phyloP scores from a whole-genome alignment of 2,329 filamentous ascomycete genomes.

The Alternaria arbusti region DNA sequence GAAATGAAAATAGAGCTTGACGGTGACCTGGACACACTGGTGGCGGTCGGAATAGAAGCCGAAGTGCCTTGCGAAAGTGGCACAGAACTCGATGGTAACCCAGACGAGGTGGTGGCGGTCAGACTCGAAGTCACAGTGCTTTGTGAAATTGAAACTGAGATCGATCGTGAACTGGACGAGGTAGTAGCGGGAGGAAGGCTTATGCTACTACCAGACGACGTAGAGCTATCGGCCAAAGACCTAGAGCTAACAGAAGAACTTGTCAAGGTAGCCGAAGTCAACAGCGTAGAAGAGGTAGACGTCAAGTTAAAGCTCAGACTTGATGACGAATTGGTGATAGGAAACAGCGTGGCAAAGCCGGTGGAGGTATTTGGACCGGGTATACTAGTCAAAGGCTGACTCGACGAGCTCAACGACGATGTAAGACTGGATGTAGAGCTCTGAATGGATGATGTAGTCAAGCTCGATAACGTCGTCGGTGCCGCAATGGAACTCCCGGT shows the following conservation, averaged over 20 bases:
- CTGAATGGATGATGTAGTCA: background rate
- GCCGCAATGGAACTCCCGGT: background rate
- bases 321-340: background rate
- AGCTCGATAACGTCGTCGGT: rapidly evolving
- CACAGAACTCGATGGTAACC: background rate
- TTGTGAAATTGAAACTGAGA: background rate
- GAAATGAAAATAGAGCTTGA: background rate
- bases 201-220: background rate
- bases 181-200: constrained; percentile 9
- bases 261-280: background rate
- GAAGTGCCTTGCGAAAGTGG: background rate
- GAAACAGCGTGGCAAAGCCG: background rate
- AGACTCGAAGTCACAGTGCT: too few relatives aligned
- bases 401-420: background rate
- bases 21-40: background rate
- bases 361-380: background rate
- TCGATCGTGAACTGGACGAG: background rate
- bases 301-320: background rate
- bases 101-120: background rate
- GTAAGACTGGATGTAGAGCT: background rate
- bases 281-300: background rate
- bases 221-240: background rate
- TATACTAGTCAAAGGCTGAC: background rate
- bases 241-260: background rate
- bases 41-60: background rate